A percentile compares a stretch with the other conserved stretches of the same genome.
Evolutionary conservation across 2,329 filamentous ascomycete species (phyloP).

Genomic region (Dryadomyces quercus-mongolicae): DNA sequence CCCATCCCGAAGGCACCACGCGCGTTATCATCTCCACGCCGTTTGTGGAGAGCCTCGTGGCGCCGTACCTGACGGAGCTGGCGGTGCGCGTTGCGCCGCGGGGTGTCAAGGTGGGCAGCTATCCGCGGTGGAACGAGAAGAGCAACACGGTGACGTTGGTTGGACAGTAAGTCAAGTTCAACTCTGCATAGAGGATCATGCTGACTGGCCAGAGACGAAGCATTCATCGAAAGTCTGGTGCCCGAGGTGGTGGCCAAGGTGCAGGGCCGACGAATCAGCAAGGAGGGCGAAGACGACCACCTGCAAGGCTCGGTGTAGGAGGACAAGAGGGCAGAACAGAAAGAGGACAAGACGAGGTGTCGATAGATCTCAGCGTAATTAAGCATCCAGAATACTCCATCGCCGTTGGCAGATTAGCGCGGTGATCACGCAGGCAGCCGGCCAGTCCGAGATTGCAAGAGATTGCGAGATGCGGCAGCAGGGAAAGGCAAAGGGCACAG

Average conservation of each 20-base stretch:
- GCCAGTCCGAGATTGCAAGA: background rate
- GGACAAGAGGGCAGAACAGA: too few species aligned
- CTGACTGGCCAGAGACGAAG: conserved; percentile 44
- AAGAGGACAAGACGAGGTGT: background rate
- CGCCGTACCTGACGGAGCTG: conserved; percentile 69
- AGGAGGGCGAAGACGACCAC: conserved; percentile 61
- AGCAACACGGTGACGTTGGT: conserved; percentile 87
- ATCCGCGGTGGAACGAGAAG: conserved; percentile 82
- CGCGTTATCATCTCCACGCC: conserved; percentile 80
- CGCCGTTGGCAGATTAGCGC: too few species aligned
- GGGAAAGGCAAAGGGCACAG: too few species aligned
- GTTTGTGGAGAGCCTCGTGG: conserved; percentile 73
- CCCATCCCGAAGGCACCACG: conserved; percentile 64
- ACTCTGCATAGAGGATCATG: too few species aligned
- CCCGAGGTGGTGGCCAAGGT: conserved; percentile 67
- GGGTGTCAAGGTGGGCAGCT: conserved; percentile 89
- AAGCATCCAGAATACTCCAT: too few species aligned
- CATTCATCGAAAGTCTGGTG: conserved; percentile 66
- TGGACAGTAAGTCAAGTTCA: conserved; percentile 41
- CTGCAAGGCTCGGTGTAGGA: background rate
- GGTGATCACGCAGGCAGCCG: background rate
- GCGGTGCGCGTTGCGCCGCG: conserved; percentile 59
- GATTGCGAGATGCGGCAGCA: background rate
- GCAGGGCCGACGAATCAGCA: conserved; percentile 54
- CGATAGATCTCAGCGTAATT: too few species aligned